Percentiles rank a stretch among this genome's conserved stretches.
phyloP scores from a whole-genome alignment of 192 early-diverging fungal species.

The Coemansia sp. region DNA sequence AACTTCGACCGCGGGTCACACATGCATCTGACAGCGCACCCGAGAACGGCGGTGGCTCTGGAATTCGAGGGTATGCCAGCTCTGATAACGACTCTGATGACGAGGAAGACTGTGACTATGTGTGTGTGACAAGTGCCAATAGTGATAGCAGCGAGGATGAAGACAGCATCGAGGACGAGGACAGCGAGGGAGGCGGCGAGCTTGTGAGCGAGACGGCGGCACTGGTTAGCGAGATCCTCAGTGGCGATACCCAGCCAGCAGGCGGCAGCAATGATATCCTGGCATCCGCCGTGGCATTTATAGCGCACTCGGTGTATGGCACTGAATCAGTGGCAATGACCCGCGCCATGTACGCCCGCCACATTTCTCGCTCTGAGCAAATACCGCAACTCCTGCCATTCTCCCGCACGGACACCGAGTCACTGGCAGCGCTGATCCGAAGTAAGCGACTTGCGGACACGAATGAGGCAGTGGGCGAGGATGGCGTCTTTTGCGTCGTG shows the following conservation, averaged over 20 bases:
- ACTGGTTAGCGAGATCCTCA: constrained; percentile 35
- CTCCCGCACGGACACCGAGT: constrained; percentile 16
- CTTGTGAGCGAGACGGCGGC: constrained; percentile 17
- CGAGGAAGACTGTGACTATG: constrained; percentile 32
- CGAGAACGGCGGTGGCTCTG: background rate
- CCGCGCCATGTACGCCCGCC: constrained; percentile 33
- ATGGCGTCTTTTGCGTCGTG: constrained; percentile 30
- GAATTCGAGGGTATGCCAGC: background rate
- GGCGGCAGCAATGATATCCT: constrained; percentile 22
- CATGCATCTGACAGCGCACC: background rate
- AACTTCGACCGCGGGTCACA: background rate
- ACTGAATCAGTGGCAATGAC: constrained; percentile 21
- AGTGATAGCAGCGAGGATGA: constrained; percentile 17
- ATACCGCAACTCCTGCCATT: constrained; percentile 26
- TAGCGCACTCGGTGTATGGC: constrained; percentile 34
- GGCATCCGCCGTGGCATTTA: constrained; percentile 29
- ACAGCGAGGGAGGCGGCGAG: constrained; percentile 7
- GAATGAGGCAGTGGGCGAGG: background rate
- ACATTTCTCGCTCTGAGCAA: constrained; percentile 4
- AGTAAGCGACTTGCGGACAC: constrained; percentile 12
- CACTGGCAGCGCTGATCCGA: constrained; percentile 45
- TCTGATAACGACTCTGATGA: constrained; percentile 7
- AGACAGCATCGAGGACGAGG: constrained; percentile 18
- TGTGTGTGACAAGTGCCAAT: constrained; percentile 11
- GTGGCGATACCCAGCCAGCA: constrained; percentile 7